Percentiles rank a stretch among this genome's conserved stretches.
These are phyloP conservation scores for Nannizziopsis barbatae DNA, from an alignment of 2,329 filamentous ascomycete genomes.

Conservation along the genomic window DNA sequence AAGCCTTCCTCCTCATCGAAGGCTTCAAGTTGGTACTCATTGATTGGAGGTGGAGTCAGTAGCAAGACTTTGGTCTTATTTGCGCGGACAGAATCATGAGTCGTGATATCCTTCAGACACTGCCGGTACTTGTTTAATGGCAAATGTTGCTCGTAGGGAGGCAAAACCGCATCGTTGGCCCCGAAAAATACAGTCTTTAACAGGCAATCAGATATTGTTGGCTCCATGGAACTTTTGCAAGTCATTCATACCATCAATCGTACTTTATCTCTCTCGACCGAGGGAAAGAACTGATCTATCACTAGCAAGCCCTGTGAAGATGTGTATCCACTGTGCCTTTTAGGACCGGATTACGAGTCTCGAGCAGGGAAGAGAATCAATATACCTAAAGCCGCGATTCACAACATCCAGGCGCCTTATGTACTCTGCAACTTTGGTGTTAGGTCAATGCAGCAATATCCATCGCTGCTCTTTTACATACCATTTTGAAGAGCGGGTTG, in stretches of 20 bases:
- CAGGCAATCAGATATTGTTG: not conserved
- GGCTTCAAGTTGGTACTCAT: slow-evolving; percentile 56
- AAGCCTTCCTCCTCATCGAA: slow-evolving; percentile 12
- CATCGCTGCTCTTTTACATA: slow-evolving; percentile 32
- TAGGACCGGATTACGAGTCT: not conserved
- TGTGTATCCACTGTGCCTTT: slow-evolving; percentile 57
- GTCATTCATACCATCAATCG: slow-evolving; percentile 31
- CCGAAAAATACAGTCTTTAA: slow-evolving; percentile 66
- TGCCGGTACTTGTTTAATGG: slow-evolving; percentile 61
- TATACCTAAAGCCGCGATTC: slow-evolving; percentile 66
- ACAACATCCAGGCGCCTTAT: slow-evolving; percentile 71
- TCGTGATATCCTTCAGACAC: slow-evolving; percentile 62
- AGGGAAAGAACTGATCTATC: slow-evolving; percentile 59
- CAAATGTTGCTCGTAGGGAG: slow-evolving; percentile 61
- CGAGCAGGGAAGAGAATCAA: not conserved
- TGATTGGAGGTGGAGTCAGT: slow-evolving; percentile 65
- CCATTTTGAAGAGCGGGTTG: slow-evolving; percentile 58
- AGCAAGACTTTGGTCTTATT: slow-evolving; percentile 69
- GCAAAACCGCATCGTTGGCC: slow-evolving; percentile 75
- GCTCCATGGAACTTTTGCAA: too few species aligned
- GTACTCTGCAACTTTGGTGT: slow-evolving; percentile 46
- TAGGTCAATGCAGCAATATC: not conserved
- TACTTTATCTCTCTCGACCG: slow-evolving; percentile 43
- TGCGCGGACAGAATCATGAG: slow-evolving; percentile 55
- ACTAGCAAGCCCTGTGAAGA: slow-evolving; percentile 61